Evolutionary conservation across 768 basidiomycete species (phyloP), one percentile per base, ranked within the genome.

Genomic region (Holtermannia corniformis): DNA sequence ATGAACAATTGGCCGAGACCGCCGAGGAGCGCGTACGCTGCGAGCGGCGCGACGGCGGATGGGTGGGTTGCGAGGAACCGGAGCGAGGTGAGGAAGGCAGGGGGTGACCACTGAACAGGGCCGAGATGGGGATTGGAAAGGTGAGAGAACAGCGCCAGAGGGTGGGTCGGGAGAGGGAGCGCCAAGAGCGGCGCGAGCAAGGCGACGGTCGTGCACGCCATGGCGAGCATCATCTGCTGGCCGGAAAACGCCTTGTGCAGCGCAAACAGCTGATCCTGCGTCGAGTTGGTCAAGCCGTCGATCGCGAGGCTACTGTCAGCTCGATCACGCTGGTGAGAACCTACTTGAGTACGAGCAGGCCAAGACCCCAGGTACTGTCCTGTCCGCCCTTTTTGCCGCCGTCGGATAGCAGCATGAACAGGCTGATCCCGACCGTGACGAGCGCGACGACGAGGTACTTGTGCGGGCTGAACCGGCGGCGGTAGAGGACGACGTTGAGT

Each of bases 211-310:
- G 85, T 84, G 75, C 92, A 84, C 23, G 86, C 93, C 73, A 99
- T 93, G 82, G 83, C 93, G 70, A 97, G 84, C 95, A 99, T 97
- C 92, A 99, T 96, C 68, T 99, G 95, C 72, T 95, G 91, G 5
- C 95, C 95, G 2, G 80, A 76, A 42, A 81, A 77, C 2, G 76
- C 76, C 19, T 80, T 80, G 74, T 86, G 82, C 12, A 78, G 76
- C 22, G 82, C 76, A 74, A 99, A 97, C 54, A 99, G 85, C 74
- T 96, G 87, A 72, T 99, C 95, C 71, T 99, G 95, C 2, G 92
- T 93, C 11, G 88, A 87, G 75, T 97, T 96, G 55, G 84, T 85
- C 24, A 87, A 82, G 20, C 95, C 95, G 70, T 99, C 95, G 49
- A 99, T 78, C 25, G 85, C 75, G 21, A 99, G 80, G 73, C 96